Evolutionary conservation across 2,329 filamentous ascomycete genomes (phyloP).

Genomic region (Venturiaceae sp.): DNA sequence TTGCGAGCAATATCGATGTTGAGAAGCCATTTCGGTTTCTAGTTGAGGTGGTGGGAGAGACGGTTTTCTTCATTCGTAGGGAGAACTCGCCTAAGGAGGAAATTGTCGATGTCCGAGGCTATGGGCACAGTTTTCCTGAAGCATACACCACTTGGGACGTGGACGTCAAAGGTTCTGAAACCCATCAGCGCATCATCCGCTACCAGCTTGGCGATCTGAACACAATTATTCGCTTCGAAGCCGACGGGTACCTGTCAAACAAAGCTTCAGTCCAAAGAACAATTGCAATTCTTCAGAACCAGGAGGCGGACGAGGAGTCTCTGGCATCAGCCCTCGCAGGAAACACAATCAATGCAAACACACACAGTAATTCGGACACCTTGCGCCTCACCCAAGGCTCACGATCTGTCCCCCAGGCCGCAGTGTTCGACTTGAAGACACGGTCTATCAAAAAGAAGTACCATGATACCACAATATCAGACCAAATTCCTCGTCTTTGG

Average conservation of each 20-base stretch:
- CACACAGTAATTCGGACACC: background rate
- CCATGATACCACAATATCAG: conserved; percentile 24
- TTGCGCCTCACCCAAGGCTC: conserved; percentile 17
- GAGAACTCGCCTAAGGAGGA: conserved; percentile 50
- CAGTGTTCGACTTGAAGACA: conserved; percentile 46
- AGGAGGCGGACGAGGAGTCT: background rate
- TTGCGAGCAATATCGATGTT: conserved; percentile 28
- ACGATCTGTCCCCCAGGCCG: conserved; percentile 26
- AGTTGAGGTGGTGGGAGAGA: conserved; percentile 45
- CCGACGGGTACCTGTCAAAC: conserved; percentile 43
- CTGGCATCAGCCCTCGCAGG: background rate
- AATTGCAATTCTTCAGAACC: background rate
- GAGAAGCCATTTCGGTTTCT: conserved; percentile 47
- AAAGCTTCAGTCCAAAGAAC: background rate
- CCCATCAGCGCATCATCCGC: conserved; percentile 52
- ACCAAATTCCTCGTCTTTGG: conserved; percentile 39
- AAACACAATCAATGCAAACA: conserved; percentile 8
- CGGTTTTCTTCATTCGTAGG: conserved; percentile 53
- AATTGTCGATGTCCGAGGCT: conserved; percentile 48
- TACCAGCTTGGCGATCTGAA: conserved; percentile 47
- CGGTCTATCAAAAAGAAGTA: conserved; percentile 15
- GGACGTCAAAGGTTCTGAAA: conserved; percentile 43
- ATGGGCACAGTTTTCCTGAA: conserved; percentile 58
- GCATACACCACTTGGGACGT: conserved; percentile 54
- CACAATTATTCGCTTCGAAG: conserved; percentile 46